These are phyloP conservation scores for Solanum medicagineum DNA, from an alignment of 257 asterid species.

Conservation along the genomic window DNA sequence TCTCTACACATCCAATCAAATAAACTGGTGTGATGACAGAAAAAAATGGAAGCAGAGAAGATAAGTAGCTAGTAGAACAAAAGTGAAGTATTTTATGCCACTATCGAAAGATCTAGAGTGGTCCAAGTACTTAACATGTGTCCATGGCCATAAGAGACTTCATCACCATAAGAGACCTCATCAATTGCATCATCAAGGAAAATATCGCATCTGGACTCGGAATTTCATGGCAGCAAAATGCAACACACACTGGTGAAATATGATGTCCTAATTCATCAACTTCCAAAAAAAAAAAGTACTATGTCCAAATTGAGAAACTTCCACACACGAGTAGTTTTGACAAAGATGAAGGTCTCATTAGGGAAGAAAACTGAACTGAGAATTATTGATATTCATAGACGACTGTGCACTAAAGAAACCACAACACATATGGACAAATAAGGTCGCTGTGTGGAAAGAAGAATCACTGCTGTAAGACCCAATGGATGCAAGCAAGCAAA, in stretches of 20 bases:
- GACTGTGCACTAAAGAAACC: background rate
- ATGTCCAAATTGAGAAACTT: background rate
- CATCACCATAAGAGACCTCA: no score
- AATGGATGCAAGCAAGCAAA: background rate
- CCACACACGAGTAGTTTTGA: background rate
- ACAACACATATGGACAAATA: background rate
- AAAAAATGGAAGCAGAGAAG: background rate
- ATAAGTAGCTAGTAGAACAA: background rate
- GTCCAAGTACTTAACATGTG: background rate
- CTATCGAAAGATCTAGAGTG: background rate
- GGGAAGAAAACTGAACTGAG: background rate
- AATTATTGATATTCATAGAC: background rate
- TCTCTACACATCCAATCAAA: background rate
- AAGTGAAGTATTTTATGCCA: background rate
- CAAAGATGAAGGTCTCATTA: background rate
- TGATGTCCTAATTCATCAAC: background rate
- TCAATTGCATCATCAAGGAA: no score
- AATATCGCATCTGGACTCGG: background rate
- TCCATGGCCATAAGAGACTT: background rate
- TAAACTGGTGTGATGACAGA: background rate
- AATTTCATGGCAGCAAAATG: no score
- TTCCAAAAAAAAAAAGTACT: background rate
- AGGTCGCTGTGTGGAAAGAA: background rate
- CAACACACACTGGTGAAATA: background rate
- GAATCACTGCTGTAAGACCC: background rate